Evolutionary conservation across 148 eudicot species (phyloP), one percentile per base, ranked within the genome.

Genomic region (Selenicereus undatus): DNA sequence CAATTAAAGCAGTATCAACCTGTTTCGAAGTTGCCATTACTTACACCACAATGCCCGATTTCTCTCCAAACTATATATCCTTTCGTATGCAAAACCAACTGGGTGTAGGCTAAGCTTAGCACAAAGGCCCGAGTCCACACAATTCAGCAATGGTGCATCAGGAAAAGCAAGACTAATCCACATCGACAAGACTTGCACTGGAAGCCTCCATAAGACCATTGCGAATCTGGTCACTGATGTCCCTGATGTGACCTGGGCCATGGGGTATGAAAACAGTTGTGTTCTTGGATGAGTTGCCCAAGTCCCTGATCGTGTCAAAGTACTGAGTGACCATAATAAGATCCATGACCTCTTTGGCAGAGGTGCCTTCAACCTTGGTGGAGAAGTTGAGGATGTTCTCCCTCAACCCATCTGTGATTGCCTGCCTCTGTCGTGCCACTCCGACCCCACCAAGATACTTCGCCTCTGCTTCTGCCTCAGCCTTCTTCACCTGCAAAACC

Each of bases 241-340:
- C 99, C 60, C 97, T 88, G 82, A 94, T 90, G 80, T 96, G 99
- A 50, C 99, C 99, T 0, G 98, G 99, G 9, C 99, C 99, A 76
- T 96, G 99, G 27, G 99, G 99, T 82, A 96, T 79, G 88, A 96
- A 96, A 62, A 96, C 98, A 0, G 99, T 94, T 22, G 99, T 96
- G 82, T 96, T 96, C 84, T 91, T 92, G 0, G 99, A 96, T 0
- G 93, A 85, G 83, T 91, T 94, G 8, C 99, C 99, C 12, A 96
- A 97, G 79, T 96, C 99, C 80, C 91, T 91, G 80, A 96, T 89
- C 0, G 98, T 96, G 85, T 96, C 99, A 4, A 96, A 96, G 85
- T 96, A 96, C 77, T 96, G 99, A 71, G 99, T 96, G 80, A 96
- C 89, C 99, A 96, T 92, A 43, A 96, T 96, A 56, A 96, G 98